Percentiles rank a stretch among this genome's conserved stretches.
phyloP scores from a whole-genome alignment of 1,284 basidiomycete genomes.

The Porodaedalea pini region DNA sequence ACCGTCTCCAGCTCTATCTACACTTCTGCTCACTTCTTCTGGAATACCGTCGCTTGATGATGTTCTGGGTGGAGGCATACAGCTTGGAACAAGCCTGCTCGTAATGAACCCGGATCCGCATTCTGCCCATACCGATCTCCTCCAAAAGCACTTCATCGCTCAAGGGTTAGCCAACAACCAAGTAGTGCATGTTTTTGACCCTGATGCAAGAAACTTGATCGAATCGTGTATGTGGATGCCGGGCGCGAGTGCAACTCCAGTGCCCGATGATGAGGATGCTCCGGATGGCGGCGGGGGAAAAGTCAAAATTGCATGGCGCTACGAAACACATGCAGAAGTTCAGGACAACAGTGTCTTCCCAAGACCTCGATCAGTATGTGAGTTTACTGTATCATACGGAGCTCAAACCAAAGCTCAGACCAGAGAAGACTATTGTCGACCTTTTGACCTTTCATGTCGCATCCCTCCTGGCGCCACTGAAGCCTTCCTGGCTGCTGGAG shows the following conservation, averaged over 20 bases:
- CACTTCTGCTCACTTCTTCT: conserved; percentile 72
- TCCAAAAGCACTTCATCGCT: conserved; percentile 85
- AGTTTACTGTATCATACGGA: conserved; percentile 22
- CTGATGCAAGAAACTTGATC: conserved; percentile 52
- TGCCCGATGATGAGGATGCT: conserved; percentile 37
- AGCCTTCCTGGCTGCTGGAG: conserved; percentile 10
- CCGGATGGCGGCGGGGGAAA: conserved; percentile 43
- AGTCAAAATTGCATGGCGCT: conserved; percentile 94
- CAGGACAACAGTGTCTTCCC: conserved; percentile 71
- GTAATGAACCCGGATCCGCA: conserved; percentile 80
- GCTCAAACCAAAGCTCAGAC: conserved; percentile 22
- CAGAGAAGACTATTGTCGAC: conserved; percentile 21
- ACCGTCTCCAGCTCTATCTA: conserved; percentile 56
- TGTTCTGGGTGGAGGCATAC: conserved; percentile 89
- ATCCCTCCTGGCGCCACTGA: conserved; percentile 8
- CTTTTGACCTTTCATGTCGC: conserved; percentile 13
- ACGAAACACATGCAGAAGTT: conserved; percentile 90
- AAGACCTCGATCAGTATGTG: conserved; percentile 44
- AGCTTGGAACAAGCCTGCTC: conserved; percentile 72
- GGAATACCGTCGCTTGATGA: conserved; percentile 96
- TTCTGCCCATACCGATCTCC: conserved; percentile 81
- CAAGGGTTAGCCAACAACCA: conserved; percentile 81
- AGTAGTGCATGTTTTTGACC: conserved; percentile 63
- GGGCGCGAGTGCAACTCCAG: conserved; percentile 16
- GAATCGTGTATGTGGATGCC: conserved; percentile 75